Base-by-base conservation (phyloP, 441 rosid species). In the Cnidoscolus chayamansa region DNA sequence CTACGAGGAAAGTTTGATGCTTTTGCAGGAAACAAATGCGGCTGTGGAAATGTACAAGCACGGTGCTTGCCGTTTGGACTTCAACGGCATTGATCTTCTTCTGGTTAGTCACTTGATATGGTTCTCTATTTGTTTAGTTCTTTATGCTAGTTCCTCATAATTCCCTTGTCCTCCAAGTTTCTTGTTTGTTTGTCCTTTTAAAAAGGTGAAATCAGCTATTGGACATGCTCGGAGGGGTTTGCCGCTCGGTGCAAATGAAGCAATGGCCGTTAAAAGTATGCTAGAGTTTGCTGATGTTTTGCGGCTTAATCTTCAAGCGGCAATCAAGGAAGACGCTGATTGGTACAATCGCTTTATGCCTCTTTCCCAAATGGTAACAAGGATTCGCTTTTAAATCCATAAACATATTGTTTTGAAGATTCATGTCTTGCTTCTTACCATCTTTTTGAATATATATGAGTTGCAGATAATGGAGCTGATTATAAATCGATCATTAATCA, bases 1-100 rank as follows among this genome's bases (percentile, higher is more conserved):
- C 63, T 92, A 90, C 75, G 83, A 88, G 64, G 86, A 86, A 37
- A 90, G 94, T 74, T 70, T 90, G 83, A 84, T 78, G 72, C 94
- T 94, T 72, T 76, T 92, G 47, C 80, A 87, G 43, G 97, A 94
- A 81, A 92, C 97, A 13, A 82, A 92, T 58, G 97, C 97, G 10
- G 97, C 93, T 54, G 79, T 92, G 68, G 74, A 80, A 85, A 89
- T 94, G 96, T 87, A 83, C 75, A 79, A 84, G 56, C 92, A 88
- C 40, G 90, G 90, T 16, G 81, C 90, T 54, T 92, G 87, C 76
- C 72, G 74, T 81, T 82, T 92, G 78, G 86, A 86, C 81, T 88
- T 94, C 66, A 78, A 86, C 70, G 68, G 84, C 63, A 66, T 92
- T 31, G 76, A 86, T 59, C 87, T 87, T 73, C 74, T 77, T 72